Evolutionary conservation across 805 yeast species (phyloP).

Genomic region (Ogataea dorogensis): DNA sequence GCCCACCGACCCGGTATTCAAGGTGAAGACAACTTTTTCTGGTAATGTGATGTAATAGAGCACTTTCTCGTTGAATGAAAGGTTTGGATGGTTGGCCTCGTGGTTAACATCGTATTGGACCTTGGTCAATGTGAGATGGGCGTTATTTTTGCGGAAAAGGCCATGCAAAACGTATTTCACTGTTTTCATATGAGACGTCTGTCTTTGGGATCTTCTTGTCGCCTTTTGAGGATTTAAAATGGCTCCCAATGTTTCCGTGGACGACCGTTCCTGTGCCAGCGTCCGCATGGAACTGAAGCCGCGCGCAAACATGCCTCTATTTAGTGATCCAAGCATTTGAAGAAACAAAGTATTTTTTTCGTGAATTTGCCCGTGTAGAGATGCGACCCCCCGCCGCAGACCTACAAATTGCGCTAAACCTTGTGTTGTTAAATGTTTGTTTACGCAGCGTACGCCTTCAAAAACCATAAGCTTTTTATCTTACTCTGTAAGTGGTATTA

Average conservation of each 20-base stretch:
- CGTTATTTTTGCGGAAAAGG: conserved; percentile 77
- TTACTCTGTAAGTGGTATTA: too few relatives aligned
- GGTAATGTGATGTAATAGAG: conserved; percentile 77
- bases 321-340: conserved; percentile 1
- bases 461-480: conserved; percentile 6
- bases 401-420: conserved; percentile 9
- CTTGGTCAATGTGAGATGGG: conserved; percentile 71
- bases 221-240: conserved; percentile 19
- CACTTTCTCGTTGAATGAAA: conserved; percentile 66
- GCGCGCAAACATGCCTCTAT: conserved; percentile 1
- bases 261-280: conserved; percentile 3
- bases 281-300: conserved; percentile 2
- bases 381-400: conserved; percentile 3
- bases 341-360: background rate
- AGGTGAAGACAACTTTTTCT: conserved; percentile 64
- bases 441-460: conserved; percentile 6
- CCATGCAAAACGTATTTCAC: conserved; percentile 76
- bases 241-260: conserved; percentile 29
- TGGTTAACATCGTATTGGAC: conserved; percentile 64
- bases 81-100: conserved; percentile 51
- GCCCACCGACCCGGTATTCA: conserved; percentile 84
- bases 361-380: too few relatives aligned
- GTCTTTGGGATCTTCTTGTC: conserved; percentile 3
- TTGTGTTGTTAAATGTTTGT: conserved; percentile 7
- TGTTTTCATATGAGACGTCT: conserved; percentile 23